Conservation (phyloP, 163 green algal genomes). For the Trebouxia gelatinosa region DNA sequence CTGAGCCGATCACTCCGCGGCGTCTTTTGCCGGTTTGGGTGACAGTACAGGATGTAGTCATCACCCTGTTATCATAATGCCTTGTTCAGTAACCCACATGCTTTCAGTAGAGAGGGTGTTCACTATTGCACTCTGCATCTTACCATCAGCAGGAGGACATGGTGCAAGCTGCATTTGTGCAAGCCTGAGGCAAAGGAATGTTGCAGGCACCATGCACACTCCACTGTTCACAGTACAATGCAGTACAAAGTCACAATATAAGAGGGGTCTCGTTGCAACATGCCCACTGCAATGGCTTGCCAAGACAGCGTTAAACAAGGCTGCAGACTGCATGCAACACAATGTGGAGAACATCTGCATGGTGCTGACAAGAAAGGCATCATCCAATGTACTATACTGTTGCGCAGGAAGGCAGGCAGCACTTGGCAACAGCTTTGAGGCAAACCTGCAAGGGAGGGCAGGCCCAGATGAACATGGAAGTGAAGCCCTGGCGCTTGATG, state of each 20-base stretch:
- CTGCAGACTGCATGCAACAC: too few relatives aligned
- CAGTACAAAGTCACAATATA: too few relatives aligned
- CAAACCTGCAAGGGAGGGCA: conserved; percentile 89
- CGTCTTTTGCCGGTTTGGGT: conserved; percentile 90
- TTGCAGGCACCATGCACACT: not conserved
- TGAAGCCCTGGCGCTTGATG: conserved; percentile 83
- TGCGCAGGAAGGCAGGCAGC: not conserved
- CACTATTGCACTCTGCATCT: too few relatives aligned
- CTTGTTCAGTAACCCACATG: not conserved
- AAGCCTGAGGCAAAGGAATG: too few relatives aligned
- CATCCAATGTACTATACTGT: not conserved
- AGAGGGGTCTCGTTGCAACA: too few relatives aligned
- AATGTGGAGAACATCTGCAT: not conserved
- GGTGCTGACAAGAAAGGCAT: not conserved
- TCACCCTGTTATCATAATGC: conserved; percentile 79
- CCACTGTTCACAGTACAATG: too few relatives aligned
- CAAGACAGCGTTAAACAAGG: too few relatives aligned
- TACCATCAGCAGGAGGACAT: too few relatives aligned
- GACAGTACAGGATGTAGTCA: conserved; percentile 99
- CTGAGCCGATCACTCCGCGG: conserved; percentile 74
- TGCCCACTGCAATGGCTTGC: too few relatives aligned
- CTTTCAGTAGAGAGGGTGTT: too few relatives aligned
- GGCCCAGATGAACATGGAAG: conserved; percentile 98
- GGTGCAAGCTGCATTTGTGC: too few relatives aligned
- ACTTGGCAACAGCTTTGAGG: not conserved